Conservation (phyloP, 306 rosid genomes). For the Comarum palustre region DNA sequence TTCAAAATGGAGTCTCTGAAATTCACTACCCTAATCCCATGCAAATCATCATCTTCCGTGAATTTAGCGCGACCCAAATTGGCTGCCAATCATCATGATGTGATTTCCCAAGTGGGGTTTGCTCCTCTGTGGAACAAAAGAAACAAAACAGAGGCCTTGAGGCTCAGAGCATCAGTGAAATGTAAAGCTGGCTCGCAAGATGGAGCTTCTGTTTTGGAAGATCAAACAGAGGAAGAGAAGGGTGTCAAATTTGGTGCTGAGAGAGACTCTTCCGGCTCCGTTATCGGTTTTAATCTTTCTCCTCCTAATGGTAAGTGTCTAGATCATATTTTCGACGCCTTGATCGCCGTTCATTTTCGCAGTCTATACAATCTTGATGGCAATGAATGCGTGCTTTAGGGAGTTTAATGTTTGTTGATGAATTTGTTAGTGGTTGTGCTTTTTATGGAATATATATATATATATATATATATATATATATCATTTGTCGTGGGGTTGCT, state of each 20-base stretch:
- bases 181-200: conserved; percentile 26
- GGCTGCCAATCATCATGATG: not conserved
- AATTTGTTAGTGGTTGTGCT: not conserved
- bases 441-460: not conserved
- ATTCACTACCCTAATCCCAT: conserved; percentile 30
- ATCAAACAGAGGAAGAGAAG: conserved; percentile 6
- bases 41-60: conserved; percentile 7
- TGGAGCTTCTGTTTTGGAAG: conserved; percentile 27
- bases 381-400: no score
- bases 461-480: no score
- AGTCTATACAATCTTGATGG: not conserved
- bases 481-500: not conserved
- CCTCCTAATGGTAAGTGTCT: conserved; percentile 35
- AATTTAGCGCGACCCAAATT: conserved; percentile 10
- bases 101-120: conserved; percentile 22
- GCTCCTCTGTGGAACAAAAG: conserved; percentile 22
- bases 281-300: conserved; percentile 48
- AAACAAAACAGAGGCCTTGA: conserved; percentile 17
- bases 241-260: conserved; percentile 37
- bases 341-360: no score
- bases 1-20: conserved; percentile 50
- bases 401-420: no score
- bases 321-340: not conserved
- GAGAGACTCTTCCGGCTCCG: conserved; percentile 45
- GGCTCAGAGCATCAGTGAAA: conserved; percentile 31